A percentile compares a stretch with the other conserved stretches of the same genome.
Evolutionary conservation across 2,329 filamentous ascomycete species (phyloP).

Genomic region (Penicillium verrucosum): DNA sequence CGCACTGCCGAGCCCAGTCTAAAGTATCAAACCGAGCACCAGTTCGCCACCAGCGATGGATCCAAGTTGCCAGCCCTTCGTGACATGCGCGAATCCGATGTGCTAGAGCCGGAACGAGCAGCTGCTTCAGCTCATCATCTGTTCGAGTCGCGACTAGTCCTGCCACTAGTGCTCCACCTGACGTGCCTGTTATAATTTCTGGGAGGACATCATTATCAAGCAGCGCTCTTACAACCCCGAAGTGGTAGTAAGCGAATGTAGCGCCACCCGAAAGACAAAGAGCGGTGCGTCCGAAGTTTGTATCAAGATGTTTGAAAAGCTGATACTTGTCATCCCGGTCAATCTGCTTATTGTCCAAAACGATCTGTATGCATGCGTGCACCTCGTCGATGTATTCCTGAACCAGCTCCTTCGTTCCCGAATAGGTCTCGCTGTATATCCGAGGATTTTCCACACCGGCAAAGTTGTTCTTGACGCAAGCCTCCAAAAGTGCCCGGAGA

Average conservation of each 20-base stretch:
- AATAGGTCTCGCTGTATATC: conserved; percentile 97
- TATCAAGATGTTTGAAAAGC: conserved; percentile 82
- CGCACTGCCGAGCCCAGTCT: conserved; percentile 79
- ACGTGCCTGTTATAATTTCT: conserved; percentile 94
- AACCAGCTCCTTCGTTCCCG: conserved; percentile 91
- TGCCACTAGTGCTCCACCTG: conserved; percentile 86
- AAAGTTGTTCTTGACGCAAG: conserved; percentile 97
- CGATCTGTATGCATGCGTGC: conserved; percentile 57
- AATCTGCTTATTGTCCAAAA: conserved; percentile 66
- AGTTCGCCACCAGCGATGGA: conserved; percentile 82
- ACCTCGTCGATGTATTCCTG: conserved; percentile 83
- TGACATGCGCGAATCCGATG: conserved; percentile 79
- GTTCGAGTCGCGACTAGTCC: conserved; percentile 84
- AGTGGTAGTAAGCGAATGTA: conserved; percentile 94
- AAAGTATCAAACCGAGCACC: conserved; percentile 92
- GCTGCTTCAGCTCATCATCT: conserved; percentile 79
- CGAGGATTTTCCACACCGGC: conserved; percentile 89
- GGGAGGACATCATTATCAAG: conserved; percentile 82
- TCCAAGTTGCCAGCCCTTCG: conserved; percentile 73
- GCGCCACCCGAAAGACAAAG: conserved; percentile 91
- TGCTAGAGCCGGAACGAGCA: conserved; percentile 84
- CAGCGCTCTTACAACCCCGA: conserved; percentile 85
- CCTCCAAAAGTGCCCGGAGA: conserved; percentile 73
- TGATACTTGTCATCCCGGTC: conserved; percentile 69
- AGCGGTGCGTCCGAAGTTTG: conserved; percentile 89